Evolutionary conservation across 2,329 filamentous ascomycete species (phyloP), one percentile per base, ranked within the genome.

Genomic region (Exophiala calicioides): DNA sequence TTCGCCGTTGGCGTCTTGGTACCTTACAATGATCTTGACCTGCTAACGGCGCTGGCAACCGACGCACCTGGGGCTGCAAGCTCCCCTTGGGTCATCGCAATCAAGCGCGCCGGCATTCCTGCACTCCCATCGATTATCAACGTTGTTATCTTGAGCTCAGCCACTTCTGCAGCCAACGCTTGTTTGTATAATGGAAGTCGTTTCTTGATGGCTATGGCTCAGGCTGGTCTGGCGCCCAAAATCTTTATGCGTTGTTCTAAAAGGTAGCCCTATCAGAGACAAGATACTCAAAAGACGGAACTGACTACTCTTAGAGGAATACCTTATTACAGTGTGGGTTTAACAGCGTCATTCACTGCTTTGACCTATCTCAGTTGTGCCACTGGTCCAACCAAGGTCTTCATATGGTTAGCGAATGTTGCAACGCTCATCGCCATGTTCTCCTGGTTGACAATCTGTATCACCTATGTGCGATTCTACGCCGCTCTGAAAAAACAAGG

Each of bases 1-100:
- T 76, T 91, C 43, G 76, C 90, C 40, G 73, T 91, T 42, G 86
- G 87, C 62, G 86, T 88, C 75, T 75, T 86, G 45, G 83, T 90
- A 3, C 85, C 85, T 1, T 90, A 86, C 73, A 70, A 90, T 72
- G 54, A 60, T 37, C 32, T 30, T n/a, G 72, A 75, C 9, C 74
- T 90, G 24, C 74, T 72, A 3, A 74, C 71, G 18, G 66, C 72
- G n/a, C 58, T 65, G 12, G 57, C 59, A 5, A 58, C 65, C 2
- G 63, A 61, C 0, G 65, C 63, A 1, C 59, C 60, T 8, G 64
- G 63, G 26, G 66, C 62, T 3, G 71, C 70, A 3, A 66, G 69
- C 3, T 78, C 73, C 3, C 77, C 77, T 0, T 80, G 75, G 63
- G 76, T 78, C 29, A 75, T 79, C 37, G 75, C 72, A 5, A 84